Base-by-base conservation (phyloP, 768 basidiomycete genomes). In the Strobilomyces confusus region DNA sequence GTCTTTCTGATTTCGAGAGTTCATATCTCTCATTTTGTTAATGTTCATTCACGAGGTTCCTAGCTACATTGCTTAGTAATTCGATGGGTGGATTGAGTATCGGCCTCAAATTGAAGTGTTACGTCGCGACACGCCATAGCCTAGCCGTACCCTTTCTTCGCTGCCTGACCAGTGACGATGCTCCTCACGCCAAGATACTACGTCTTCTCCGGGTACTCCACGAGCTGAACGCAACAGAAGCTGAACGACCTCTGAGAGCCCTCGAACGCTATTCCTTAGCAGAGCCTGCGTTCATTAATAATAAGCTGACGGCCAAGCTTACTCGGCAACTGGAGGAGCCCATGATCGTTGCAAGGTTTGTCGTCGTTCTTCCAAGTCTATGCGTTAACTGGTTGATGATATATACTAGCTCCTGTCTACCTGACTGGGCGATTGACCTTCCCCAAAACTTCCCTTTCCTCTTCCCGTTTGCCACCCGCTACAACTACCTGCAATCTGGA, bases 391-490 rank as follows among this genome's bases (percentile, higher is more conserved):
- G 0, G 23, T 36, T 58, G 17, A 55, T 48, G 26, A 55, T 19
- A 11, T 50, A 25, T 22, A n/a, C n/a, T n/a, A 97, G 95, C 63
- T 92, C 92, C 23, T 98, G 97, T 71, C 74, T 98, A 5, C 97
- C 97, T 7, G 94, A 97, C 64, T 99, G 97, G 97, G 91, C 95
- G 0, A 74, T 94, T 41, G 95, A 98, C 67, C 80, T 99, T 7
- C 94, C 95, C 2, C 92, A 92, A 63, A 88, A 94, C 63, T 99
- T 97, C 80, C 90, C 95, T 0, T 99, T 99, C 84, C 80, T 99
- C 11, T 98, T 99, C 80, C 97, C 97, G 0, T 98, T 99, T 71
- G 89, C 95, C 20, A 97, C 95, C 13, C 91, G 97, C 30, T 98
- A 94, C 73, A 89, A 89, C 60, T 98, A 98, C 80, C 75, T 99